These are phyloP conservation scores for Auxenochlorella pyrenoidosa DNA, from an alignment of 139 green algal species.

Conservation along the genomic window DNA sequence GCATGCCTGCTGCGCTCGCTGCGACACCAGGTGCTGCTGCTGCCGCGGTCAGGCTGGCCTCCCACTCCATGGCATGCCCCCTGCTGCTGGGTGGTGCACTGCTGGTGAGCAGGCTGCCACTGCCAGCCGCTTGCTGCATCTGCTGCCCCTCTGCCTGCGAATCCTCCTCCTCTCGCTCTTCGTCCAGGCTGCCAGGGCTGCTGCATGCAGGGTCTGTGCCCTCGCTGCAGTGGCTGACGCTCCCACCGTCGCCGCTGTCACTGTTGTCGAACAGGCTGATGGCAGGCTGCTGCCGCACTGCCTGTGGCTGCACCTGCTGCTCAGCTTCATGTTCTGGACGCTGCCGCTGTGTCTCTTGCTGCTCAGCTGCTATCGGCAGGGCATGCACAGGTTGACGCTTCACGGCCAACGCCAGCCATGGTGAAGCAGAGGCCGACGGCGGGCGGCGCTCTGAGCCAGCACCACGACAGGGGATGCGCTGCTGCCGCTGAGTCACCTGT, in stretches of 20 bases:
- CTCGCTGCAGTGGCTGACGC: not conserved
- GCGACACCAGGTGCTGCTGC: not conserved
- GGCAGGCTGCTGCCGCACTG: not conserved
- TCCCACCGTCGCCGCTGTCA: not conserved
- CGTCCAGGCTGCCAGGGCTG: not conserved
- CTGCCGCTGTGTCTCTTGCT: not conserved
- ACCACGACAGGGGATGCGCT: not conserved
- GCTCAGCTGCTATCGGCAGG: not conserved
- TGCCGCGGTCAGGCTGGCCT: not conserved
- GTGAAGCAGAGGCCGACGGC: not conserved
- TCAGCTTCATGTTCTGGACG: not conserved
- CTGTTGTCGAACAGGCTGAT: no score
- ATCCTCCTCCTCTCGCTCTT: not conserved
- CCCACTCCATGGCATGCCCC: not conserved
- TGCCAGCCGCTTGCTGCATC: not conserved
- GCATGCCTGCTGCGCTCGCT: not conserved
- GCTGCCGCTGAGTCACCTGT: not conserved
- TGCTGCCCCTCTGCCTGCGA: not conserved
- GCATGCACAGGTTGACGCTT: no score
- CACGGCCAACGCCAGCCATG: no score
- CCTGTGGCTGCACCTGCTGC: not conserved
- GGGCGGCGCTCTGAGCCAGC: not conserved
- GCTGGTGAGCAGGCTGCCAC: no score
- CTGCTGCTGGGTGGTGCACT: not conserved
- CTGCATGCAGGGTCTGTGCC: not conserved